Evolutionary conservation across 352 stramenopile species (phyloP).

Genomic region (Pythium diclinum): DNA sequence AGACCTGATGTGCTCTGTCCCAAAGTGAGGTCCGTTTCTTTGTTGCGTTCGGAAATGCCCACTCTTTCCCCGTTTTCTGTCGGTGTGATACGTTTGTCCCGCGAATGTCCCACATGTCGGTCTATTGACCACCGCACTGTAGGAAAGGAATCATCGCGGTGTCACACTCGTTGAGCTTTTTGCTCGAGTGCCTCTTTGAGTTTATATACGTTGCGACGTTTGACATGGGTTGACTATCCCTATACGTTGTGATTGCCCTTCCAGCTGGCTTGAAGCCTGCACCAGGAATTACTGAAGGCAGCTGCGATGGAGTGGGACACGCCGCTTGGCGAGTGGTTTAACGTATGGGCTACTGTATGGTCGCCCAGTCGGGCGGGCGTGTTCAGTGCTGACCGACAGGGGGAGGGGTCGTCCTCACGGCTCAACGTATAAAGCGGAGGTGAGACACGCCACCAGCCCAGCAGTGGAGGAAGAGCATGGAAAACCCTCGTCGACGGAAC

Average conservation of each 20-base stretch:
- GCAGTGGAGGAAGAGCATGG: conserved; percentile 18
- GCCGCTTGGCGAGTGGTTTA: conserved; percentile 12
- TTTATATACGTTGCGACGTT: conserved; percentile 27
- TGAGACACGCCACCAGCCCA: conserved; percentile 25
- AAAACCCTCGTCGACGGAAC: conserved; percentile 18
- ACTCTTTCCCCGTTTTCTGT: background rate
- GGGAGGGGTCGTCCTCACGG: conserved; percentile 14
- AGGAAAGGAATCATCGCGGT: background rate
- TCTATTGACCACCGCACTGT: background rate
- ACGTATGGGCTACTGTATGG: conserved; percentile 12
- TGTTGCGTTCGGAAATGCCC: conserved; percentile 5
- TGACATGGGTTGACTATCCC: conserved; percentile 11
- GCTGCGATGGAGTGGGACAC: conserved; percentile 5
- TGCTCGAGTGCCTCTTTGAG: conserved; percentile 1
- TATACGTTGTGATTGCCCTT: background rate
- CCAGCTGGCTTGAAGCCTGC: conserved; percentile 5
- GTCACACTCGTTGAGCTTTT: background rate
- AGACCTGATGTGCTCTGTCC: conserved; percentile 9
- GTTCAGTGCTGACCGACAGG: conserved; percentile 13
- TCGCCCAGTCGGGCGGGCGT: conserved; percentile 5
- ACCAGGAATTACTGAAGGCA: background rate
- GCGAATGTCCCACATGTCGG: background rate
- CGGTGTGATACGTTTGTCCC: conserved; percentile 3
- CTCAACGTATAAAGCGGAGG: conserved; percentile 27
- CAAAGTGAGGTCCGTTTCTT: background rate